phyloP scores from a whole-genome alignment of 192 early-diverging fungal species.

The Rhizoclosmatium globosum region DNA sequence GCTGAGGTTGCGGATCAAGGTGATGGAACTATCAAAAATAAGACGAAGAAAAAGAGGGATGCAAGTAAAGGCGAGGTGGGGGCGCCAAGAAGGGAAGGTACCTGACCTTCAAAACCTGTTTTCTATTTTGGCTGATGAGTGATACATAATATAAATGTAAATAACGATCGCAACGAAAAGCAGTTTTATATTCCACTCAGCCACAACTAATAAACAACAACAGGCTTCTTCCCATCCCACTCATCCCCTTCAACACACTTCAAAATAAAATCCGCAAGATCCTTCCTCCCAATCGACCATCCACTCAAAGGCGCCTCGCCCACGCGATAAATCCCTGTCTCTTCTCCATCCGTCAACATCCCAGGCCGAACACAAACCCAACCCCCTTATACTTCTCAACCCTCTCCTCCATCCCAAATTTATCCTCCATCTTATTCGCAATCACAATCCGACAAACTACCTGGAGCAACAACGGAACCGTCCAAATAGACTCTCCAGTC shows the following conservation, averaged over 20 bases:
- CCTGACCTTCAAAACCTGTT: background rate
- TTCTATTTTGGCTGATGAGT: background rate
- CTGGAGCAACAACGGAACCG: background rate
- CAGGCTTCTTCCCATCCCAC: background rate
- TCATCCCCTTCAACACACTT: background rate
- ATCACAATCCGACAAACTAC: background rate
- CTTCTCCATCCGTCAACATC: background rate
- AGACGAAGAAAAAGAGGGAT: constrained; percentile 24
- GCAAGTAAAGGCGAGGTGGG: background rate
- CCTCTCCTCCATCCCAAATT: background rate
- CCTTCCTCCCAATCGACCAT: background rate
- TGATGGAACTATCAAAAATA: background rate
- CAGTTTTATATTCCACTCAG: no score
- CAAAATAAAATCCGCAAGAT: background rate
- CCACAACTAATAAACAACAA: background rate
- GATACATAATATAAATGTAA: background rate
- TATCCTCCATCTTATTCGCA: background rate
- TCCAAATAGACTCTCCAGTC: background rate
- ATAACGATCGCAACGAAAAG: background rate
- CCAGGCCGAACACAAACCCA: background rate
- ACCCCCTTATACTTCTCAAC: background rate
- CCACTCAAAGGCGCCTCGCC: background rate
- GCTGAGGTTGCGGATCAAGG: background rate
- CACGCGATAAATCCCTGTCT: background rate
- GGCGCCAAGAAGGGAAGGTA: constrained; percentile 9